A percentile compares a stretch with the other conserved stretches of the same genome.
These are phyloP conservation scores for Erysimum pusillum DNA, from an alignment of 441 rosid genomes.

Conservation along the genomic window DNA sequence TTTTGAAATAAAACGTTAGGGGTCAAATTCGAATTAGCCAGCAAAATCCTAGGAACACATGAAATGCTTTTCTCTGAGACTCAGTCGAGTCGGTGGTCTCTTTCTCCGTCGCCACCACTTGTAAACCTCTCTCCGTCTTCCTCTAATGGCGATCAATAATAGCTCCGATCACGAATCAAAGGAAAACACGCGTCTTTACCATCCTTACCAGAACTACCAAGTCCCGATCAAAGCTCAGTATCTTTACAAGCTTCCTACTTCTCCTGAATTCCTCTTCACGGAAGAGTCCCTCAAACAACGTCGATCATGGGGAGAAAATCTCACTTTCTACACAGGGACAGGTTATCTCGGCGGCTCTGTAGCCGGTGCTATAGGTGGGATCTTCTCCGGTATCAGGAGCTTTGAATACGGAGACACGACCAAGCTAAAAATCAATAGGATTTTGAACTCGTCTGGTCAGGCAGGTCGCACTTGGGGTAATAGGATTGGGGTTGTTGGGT, in stretches of 20 bases:
- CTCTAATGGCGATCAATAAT: constrained; percentile 46
- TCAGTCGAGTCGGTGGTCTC: constrained; percentile 1
- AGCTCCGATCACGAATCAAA: constrained; percentile 52
- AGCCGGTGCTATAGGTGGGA: constrained; percentile 64
- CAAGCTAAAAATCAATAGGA: constrained; percentile 81
- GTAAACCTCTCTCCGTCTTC: neutral
- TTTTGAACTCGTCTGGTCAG: constrained; percentile 80
- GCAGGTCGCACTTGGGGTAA: constrained; percentile 86
- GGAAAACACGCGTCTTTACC: constrained; percentile 68
- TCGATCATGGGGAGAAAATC: constrained; percentile 96
- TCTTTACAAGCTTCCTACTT: constrained; percentile 85
- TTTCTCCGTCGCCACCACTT: neutral
- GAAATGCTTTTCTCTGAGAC: neutral
- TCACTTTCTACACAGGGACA: constrained; percentile 87
- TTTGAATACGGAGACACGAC: constrained; percentile 78
- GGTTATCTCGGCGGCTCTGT: constrained; percentile 77
- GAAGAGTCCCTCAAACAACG: constrained; percentile 84
- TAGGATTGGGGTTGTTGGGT: constrained; percentile 76
- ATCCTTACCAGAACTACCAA: constrained; percentile 78
- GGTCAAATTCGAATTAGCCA: constrained; percentile 28
- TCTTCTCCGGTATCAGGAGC: constrained; percentile 61
- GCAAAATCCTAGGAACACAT: neutral
- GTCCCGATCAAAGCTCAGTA: constrained; percentile 54
- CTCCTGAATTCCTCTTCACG: constrained; percentile 87
- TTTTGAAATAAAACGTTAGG: neutral